Evolutionary conservation across 768 basidiomycete species (phyloP), one percentile per base, ranked within the genome.

Genomic region (Tulasnella calospora): DNA sequence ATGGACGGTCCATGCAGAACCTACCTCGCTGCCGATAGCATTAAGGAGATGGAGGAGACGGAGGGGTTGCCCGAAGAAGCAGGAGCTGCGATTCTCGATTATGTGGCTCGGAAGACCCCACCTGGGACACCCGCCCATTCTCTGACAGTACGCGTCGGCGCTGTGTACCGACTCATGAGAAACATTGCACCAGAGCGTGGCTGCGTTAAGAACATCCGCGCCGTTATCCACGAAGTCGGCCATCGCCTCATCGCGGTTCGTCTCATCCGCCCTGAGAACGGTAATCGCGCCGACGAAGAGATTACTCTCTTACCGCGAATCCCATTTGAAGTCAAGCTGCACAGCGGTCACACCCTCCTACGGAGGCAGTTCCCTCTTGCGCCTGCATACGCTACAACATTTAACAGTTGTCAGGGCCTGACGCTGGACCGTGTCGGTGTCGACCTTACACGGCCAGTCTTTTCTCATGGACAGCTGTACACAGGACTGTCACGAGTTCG

Each of bases 11-110:
- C 30, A 73, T 80, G 79, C 57, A 75, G 81, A 19, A 81, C 81
- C 17, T 84, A 82, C 76, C 80, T 81, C 36, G 81, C 82, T 19
- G 79, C 83, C 9, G 83, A 84, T 61, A 47, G 75, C 6, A 71
- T 84, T 3, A 80, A 83, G 72, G 81, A 83, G 55, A 80, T 79
- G 15, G 82, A 82, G n/a, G 72, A 80, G 19, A 79, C 80, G 0
- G 77, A 78, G 21, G 80, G 79, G 10, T 35, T 44, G 15, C 83
- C 83, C 12, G 76, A 81, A 27, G 78, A 73, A 30, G 72, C 72
- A 19, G 35, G 35, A 17, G 38, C 36, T 1, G 72, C 76, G 38
- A 71, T 83, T 0, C 81, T 83, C 12, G 82, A 83, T 10, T 80
- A 82, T 67, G 81, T 82, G 10, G 80, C 80, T 4, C 81, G 78